phyloP scores from a whole-genome alignment of 2,329 filamentous ascomycete genomes.

The Ophiostoma montium region DNA sequence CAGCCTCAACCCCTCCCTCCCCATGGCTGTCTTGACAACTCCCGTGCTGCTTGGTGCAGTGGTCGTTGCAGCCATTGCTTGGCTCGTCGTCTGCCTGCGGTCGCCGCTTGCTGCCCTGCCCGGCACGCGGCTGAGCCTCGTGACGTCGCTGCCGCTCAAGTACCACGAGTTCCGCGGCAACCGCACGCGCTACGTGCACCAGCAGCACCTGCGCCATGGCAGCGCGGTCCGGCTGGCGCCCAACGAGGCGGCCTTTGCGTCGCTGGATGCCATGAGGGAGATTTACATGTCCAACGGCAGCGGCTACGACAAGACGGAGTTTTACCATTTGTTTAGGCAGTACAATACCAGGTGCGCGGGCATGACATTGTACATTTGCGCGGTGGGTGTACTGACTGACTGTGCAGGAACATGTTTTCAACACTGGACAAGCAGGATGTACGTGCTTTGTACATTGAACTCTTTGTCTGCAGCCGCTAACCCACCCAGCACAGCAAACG shows the following conservation, averaged over 20 bases:
- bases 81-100: constrained; percentile 9
- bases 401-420: constrained; percentile 45
- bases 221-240: constrained; percentile 42
- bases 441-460: neutral
- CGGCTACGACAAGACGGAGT: constrained; percentile 51
- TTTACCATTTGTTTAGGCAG: constrained; percentile 45
- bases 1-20: neutral
- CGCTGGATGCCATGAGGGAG: constrained; percentile 40
- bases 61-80: constrained; percentile 3
- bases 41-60: neutral
- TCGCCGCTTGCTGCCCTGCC: constrained; percentile 29
- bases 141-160: constrained; percentile 37
- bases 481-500: constrained; percentile 39
- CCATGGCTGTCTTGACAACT: neutral
- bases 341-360: constrained; percentile 29
- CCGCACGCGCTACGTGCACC: constrained; percentile 39
- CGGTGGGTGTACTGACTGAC: constrained; percentile 13
- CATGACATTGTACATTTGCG: too few relatives aligned
- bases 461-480: neutral
- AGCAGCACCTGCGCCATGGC: constrained; percentile 40
- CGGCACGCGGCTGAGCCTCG: constrained; percentile 32
- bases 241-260: constrained; percentile 45
- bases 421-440: constrained; percentile 32
- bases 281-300: constrained; percentile 49
- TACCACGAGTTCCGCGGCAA: constrained; percentile 41